These are phyloP conservation scores for Paraurostyla sp. DNA, from an alignment of 73 alveolate genomes.

Conservation along the genomic window DNA sequence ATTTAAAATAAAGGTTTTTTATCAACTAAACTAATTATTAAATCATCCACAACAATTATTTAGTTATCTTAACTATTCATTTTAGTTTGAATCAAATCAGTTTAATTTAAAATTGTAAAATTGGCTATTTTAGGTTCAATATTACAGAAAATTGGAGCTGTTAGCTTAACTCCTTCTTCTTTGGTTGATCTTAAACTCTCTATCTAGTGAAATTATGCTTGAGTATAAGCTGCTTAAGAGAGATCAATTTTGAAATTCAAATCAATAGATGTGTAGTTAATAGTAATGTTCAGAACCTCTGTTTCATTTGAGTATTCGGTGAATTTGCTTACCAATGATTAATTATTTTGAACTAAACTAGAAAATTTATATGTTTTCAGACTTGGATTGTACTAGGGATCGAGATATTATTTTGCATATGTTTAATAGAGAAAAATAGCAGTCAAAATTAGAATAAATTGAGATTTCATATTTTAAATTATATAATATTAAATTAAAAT, in stretches of 20 bases:
- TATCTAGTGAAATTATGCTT: background rate
- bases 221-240: background rate
- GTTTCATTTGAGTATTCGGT: background rate
- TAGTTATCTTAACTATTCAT: background rate
- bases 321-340: background rate
- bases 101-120: background rate
- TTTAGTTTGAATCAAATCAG: background rate
- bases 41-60: background rate
- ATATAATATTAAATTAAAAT: background rate
- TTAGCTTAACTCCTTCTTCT: background rate
- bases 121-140: background rate
- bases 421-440: too few relatives aligned
- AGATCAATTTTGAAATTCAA: background rate
- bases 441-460: too few relatives aligned
- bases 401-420: too few relatives aligned
- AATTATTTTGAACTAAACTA: background rate
- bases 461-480: too few relatives aligned
- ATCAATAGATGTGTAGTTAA: background rate
- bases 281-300: background rate
- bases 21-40: background rate
- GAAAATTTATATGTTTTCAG: background rate
- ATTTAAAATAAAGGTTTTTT: background rate
- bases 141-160: conserved; percentile 8
- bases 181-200: background rate
- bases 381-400: background rate